Percentiles rank a stretch among this genome's conserved stretches.
These are phyloP conservation scores for Geranium incanum DNA, from an alignment of 441 rosid genomes.

Conservation along the genomic window DNA sequence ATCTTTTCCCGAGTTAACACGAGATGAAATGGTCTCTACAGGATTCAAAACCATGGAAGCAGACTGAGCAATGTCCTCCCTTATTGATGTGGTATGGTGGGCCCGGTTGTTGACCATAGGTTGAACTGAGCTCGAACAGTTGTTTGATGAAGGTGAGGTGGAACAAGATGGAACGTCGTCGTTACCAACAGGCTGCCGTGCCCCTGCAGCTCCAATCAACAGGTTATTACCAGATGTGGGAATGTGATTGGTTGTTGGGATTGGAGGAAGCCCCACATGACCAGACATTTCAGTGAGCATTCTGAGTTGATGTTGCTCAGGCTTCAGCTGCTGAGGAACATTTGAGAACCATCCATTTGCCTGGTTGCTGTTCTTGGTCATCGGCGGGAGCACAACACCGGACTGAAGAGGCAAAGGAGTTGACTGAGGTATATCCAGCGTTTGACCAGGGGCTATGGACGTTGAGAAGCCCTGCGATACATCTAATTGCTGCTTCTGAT, in stretches of 20 bases:
- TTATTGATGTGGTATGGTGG: constrained; percentile 28
- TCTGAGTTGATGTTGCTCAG: constrained; percentile 38
- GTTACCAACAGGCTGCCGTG: constrained; percentile 46
- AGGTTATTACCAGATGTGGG: constrained; percentile 29
- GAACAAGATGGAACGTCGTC: constrained; percentile 58
- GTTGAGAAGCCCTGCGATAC: constrained; percentile 44
- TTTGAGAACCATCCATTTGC: constrained; percentile 35
- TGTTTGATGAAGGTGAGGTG: constrained; percentile 47
- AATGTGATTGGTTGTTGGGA: constrained; percentile 29
- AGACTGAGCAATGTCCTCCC: constrained; percentile 47
- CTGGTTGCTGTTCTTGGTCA: constrained; percentile 32
- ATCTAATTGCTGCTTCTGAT: constrained; percentile 44
- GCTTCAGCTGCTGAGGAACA: constrained; percentile 33
- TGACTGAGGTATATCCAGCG: constrained; percentile 39
- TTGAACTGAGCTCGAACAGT: constrained; percentile 29
- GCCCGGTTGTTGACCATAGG: constrained; percentile 30
- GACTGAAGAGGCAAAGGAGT: constrained; percentile 39
- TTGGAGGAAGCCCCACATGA: constrained; percentile 28
- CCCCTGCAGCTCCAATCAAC: constrained; percentile 31
- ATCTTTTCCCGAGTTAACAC: constrained; percentile 30
- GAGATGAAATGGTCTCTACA: constrained; percentile 34
- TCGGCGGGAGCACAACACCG: constrained; percentile 31
- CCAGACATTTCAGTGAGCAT: constrained; percentile 37
- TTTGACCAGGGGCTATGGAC: constrained; percentile 32
- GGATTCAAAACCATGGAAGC: constrained; percentile 29